Evolutionary conservation across 1,284 basidiomycete genomes (phyloP).

Genomic region (Rhodotorula sp.): DNA sequence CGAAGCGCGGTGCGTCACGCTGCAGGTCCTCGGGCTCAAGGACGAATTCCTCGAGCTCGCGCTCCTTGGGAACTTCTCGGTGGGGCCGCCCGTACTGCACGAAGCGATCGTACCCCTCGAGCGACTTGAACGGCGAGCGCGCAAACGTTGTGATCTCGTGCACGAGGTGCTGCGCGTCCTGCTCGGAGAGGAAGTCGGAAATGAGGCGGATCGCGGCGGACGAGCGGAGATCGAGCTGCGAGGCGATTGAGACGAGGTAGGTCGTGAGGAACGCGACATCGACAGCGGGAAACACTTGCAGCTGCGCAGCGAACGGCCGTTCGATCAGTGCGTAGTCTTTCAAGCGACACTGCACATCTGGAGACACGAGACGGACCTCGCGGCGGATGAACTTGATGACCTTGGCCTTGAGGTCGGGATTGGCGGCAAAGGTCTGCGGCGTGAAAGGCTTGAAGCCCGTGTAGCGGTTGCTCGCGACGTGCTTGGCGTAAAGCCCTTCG

Average conservation of each 20-base stretch:
- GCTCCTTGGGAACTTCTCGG: neutral
- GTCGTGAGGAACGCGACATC: conserved; percentile 48
- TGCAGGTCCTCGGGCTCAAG: neutral
- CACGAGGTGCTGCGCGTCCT: conserved; percentile 45
- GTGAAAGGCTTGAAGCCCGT: conserved; percentile 46
- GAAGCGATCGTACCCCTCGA: conserved; percentile 41
- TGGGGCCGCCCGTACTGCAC: conserved; percentile 40
- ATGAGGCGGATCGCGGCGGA: conserved; percentile 46
- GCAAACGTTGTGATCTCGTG: conserved; percentile 47
- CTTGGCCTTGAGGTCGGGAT: conserved; percentile 37
- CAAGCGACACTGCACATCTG: too few species aligned
- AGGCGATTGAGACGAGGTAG: conserved; percentile 47
- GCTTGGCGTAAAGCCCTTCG: conserved; percentile 45
- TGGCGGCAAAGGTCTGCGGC: conserved; percentile 37
- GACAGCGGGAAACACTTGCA: conserved; percentile 46
- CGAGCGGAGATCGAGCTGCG: conserved; percentile 45
- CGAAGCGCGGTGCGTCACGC: conserved; percentile 9
- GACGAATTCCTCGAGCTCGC: neutral
- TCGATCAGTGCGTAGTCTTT: too few species aligned
- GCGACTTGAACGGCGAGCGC: conserved; percentile 37
- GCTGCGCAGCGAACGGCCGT: conserved; percentile 5
- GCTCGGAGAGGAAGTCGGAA: conserved; percentile 46
- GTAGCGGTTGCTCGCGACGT: conserved; percentile 48
- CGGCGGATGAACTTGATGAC: conserved; percentile 47
- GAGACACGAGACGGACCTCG: conserved; percentile 36